phyloP scores from a whole-genome alignment of 257 asterid species.

The Eustoma russellianum region DNA sequence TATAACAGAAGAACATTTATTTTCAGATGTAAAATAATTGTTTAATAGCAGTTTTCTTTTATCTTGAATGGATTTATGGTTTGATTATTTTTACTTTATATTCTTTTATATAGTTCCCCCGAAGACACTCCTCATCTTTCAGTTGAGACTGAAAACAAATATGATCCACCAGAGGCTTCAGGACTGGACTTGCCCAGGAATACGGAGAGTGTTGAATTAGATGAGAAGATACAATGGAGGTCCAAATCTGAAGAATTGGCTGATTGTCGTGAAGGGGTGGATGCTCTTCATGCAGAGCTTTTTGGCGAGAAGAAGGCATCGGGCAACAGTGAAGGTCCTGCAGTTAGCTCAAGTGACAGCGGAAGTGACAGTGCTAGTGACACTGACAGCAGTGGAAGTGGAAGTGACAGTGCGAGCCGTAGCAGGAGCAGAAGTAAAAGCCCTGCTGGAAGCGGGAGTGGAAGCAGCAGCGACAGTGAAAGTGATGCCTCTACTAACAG shows the following conservation, averaged over 20 bases:
- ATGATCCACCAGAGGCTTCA: conserved; percentile 38
- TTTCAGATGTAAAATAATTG: too few species aligned
- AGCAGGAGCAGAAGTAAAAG: conserved; percentile 69
- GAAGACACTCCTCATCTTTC: conserved; percentile 38
- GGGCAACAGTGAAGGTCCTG: conserved; percentile 39
- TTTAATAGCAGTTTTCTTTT: background rate
- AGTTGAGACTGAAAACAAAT: conserved; percentile 33
- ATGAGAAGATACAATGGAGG: conserved; percentile 41
- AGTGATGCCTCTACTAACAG: conserved; percentile 80
- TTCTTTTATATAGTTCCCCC: conserved; percentile 49
- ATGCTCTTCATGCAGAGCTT: conserved; percentile 36
- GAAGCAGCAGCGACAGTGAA: conserved; percentile 79
- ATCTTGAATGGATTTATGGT: background rate
- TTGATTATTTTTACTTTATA: conserved; percentile 5
- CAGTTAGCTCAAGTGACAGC: conserved; percentile 62
- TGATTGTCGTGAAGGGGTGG: conserved; percentile 32
- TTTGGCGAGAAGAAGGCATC: conserved; percentile 37
- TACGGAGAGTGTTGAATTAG: conserved; percentile 30
- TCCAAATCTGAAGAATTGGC: conserved; percentile 32
- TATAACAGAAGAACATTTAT: too few species aligned
- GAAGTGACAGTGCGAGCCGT: conserved; percentile 57
- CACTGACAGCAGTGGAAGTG: conserved; percentile 56
- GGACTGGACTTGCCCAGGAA: conserved; percentile 28
- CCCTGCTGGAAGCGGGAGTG: conserved; percentile 60
- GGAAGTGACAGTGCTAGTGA: conserved; percentile 61